A percentile compares a stretch with the other conserved stretches of the same genome.
Evolutionary conservation across 768 basidiomycete genomes (phyloP).

Genomic region (Termitomyces heimii): DNA sequence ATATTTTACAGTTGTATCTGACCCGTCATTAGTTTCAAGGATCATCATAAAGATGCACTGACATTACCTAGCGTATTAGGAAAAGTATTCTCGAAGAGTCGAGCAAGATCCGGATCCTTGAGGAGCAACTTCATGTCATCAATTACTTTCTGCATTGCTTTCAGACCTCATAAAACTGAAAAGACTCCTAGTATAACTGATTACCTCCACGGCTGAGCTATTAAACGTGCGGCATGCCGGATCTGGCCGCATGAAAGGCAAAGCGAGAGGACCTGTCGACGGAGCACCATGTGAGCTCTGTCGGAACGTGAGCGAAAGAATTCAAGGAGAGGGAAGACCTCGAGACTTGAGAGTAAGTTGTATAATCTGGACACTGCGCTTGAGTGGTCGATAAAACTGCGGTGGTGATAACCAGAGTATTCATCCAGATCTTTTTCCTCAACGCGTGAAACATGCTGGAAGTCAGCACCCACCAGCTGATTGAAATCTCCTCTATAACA

Average conservation of each 20-base stretch:
- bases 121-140: conserved; percentile 65
- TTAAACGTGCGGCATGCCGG: conserved; percentile 72
- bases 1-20: conserved; percentile 79
- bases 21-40: neutral
- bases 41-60: neutral
- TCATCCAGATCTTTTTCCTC: conserved; percentile 19
- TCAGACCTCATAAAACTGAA: neutral
- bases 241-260: conserved; percentile 71
- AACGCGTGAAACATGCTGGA: conserved; percentile 5
- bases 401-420: conserved; percentile 18
- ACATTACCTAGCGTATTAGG: conserved; percentile 70
- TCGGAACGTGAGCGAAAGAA: neutral
- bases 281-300: conserved; percentile 55
- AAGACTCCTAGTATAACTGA: neutral
- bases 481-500: conserved; percentile 10
- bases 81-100: conserved; percentile 78
- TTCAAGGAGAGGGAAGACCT: neutral
- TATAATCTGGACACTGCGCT: conserved; percentile 58
- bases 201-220: conserved; percentile 68
- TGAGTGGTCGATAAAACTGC: conserved; percentile 19
- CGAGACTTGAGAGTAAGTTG: conserved; percentile 48
- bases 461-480: neutral
- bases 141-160: conserved; percentile 53
- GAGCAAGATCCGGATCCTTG: conserved; percentile 73
- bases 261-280: conserved; percentile 52